Evolutionary conservation across 176 grass and related monocot genomes (phyloP), one percentile per base, ranked within the genome.

Genomic region (Areca catechu): DNA sequence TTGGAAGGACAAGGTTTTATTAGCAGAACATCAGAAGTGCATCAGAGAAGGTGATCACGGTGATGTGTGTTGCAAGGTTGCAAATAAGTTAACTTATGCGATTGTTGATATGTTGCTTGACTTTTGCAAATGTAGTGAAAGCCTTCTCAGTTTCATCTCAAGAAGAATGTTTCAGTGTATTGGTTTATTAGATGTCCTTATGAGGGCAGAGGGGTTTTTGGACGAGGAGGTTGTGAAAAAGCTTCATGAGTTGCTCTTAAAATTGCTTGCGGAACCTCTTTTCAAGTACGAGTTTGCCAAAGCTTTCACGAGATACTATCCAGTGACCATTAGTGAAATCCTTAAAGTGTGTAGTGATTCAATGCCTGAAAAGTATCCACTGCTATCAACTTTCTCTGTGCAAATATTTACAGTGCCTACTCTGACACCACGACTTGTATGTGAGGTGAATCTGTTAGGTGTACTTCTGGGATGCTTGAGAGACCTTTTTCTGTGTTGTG

Each of bases 341-440:
- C 73, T 76, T 51, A 83, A 82, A 77, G 68, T 71, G 53, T 50
- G 54, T 15, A 82, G 58, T 22, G 79, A 85, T 65, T 60, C 63
- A 2, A 56, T 66, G 19, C 57, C 75, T 55, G 94, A 86, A 19
- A 73, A 77, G 0, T 99, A 86, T 67, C 81, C 75, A 22, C 50
- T 99, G 55, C 51, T 99, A 64, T 55, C 53, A 62, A 85, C 66
- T 19, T 89, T 99, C 50, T 86, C 94, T 47, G 94, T 99, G 56
- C 94, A 99, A 80, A 93, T 99, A 80, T 99, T 99, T 64, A 99
- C 94, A 23, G 94, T 99, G 51, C 73, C 84, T 53, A 80, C 73
- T 14, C 51, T 99, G 63, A 89, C 84, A 54, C 28, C 72, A 53
- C 81, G 81, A 60, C 84, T 99, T 71, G 94, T 99, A 37, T 70